Conservation (phyloP, 2,329 filamentous ascomycete species). For the Pseudogymnoascus sp. region DNA sequence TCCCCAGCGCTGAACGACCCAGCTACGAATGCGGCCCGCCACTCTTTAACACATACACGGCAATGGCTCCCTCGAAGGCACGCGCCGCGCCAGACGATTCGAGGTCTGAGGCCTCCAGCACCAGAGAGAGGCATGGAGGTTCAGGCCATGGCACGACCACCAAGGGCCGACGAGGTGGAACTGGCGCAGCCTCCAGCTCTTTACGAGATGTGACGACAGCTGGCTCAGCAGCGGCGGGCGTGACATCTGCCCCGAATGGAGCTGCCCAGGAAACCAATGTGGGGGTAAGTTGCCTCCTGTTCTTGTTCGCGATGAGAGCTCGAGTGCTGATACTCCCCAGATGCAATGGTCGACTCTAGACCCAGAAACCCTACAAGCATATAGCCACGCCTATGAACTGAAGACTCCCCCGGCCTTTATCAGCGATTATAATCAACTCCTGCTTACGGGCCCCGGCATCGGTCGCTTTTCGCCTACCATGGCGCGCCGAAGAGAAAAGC, state of each 20-base stretch:
- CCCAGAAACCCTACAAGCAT: conserved; percentile 60
- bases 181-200: conserved; percentile 20
- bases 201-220: conserved; percentile 21
- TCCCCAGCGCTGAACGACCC: background rate
- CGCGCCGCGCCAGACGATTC: conserved; percentile 28
- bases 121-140: conserved; percentile 25
- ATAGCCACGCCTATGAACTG: conserved; percentile 66
- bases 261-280: conserved; percentile 18
- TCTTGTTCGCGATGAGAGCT: background rate
- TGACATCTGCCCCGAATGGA: conserved; percentile 10
- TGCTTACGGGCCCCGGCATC: conserved; percentile 56
- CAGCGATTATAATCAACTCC: conserved; percentile 52
- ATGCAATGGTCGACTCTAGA: conserved; percentile 62
- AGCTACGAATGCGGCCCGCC: background rate
- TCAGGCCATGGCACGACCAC: conserved; percentile 11
- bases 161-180: conserved; percentile 24
- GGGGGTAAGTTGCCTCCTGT: conserved; percentile 20
- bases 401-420: conserved; percentile 59
- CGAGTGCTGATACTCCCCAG: conserved; percentile 26
- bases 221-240: conserved; percentile 10
- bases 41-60: conserved; percentile 8
- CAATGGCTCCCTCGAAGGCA: conserved; percentile 26
- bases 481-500: conserved; percentile 54
- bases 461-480: conserved; percentile 70
- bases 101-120: conserved; percentile 29